Evolutionary conservation across 768 basidiomycete species (phyloP), one percentile per base, ranked within the genome.

Genomic region (Paxillus rubicundulus): DNA sequence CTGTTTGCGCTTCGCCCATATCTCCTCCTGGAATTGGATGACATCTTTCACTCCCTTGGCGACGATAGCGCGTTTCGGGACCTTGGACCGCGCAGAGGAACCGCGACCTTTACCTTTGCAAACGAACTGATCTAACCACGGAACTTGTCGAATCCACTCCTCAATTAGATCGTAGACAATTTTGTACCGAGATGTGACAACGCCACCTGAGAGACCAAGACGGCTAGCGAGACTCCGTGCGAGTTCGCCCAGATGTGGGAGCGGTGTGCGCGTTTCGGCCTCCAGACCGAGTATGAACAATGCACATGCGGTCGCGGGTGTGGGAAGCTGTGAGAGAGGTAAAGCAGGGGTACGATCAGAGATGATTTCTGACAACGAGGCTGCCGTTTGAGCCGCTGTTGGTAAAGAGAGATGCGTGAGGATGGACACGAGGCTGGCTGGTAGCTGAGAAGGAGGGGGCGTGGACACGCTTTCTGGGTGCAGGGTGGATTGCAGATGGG

Each of bases 151-250:
- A 24, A 83, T 79, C 76, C 82, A 82, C 50, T 75, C 70, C 33
- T 77, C 77, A 30, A 90, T 69, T 50, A 79, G 68, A 59, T 86
- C 82, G 61, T 84, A 83, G 27, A 89, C 65, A 34, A 73, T 57
- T 64, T 82, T 86, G 70, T 92, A 92, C 3, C 87, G 82, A 27
- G 78, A 71, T 80, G 88, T 82, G 24, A 89, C 78, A 42, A 80
- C 74, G 28, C 74, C 71, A 49, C 81, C 78, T 14, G 76, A 73
- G 34, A 77, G 72, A 33, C 79, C 75, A 56, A 79, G 74, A 38
- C 79, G 77, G 21, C 66, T 56, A 10, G 78, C 86, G 38, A 91
- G 76, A 28, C 66, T 73, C 46, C 76, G 75, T n/a, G 82, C 78
- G 51, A 89, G 72, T n/a, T 79, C 77, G 12, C 72, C 76, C 24